Evolutionary conservation across 345 rosid genomes (phyloP), one percentile per base, ranked within the genome.

Genomic region (Boechera retrofracta): DNA sequence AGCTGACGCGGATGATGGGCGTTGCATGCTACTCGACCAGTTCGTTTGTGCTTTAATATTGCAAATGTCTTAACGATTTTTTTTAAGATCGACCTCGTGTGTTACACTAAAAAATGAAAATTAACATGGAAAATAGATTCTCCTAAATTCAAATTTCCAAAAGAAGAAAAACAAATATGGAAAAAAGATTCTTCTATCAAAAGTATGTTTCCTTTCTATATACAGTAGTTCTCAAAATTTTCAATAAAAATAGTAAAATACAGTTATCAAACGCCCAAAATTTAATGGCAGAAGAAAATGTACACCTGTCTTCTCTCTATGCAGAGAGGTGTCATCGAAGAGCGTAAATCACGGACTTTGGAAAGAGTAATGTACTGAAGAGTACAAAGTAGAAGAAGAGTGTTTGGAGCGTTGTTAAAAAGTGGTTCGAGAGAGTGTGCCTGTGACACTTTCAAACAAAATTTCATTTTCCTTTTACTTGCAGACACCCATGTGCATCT

Each of bases 391-490:
- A 13, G 76, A 33, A 59, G 60, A 66, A 47, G 56, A 65, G 72
- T 51, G 24, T 66, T 78, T 78, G 81, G 69, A 38, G 44, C 41
- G 7, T 58, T 71, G 77, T 58, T 24, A 65, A 63, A 64, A 72
- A 66, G 54, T 72, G 63, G 68, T 72, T 70, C 28, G 41, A 70
- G 69, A 48, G 73, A 12, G 67, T 57, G 61, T 77, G 74, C 78
- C 47, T 73, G 82, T 73, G 82, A 78, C 82, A 78, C 82, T 72
- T 67, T n/a, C 81, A 71, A 21, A 73, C 82, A 73, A 78, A 78
- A 7, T 65, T 65, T n/a, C 21, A 33, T 72, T 72, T 65, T 35
- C 31, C 24, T 64, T 64, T 67, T 39, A 4, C 15, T 48, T 36
- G 42, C 73, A 66, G 77, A 52, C 78, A 67, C 70, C 77, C 78